A percentile compares a stretch with the other conserved stretches of the same genome.
These are phyloP conservation scores for Backusella tuberculispora DNA, from an alignment of 192 early-diverging fungal genomes.

Conservation along the genomic window DNA sequence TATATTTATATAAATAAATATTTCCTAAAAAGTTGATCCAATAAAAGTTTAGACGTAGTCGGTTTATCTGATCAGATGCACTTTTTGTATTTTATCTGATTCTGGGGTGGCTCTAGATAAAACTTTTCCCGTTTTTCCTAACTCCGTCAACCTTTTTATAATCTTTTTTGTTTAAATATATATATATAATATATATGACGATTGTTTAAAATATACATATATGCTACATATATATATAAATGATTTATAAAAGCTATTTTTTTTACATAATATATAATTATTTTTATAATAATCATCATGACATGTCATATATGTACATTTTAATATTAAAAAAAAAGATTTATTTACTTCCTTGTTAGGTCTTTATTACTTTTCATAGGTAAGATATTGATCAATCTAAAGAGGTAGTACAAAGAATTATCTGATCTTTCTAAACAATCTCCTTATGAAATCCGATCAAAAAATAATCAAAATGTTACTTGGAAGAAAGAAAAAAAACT, in stretches of 20 bases:
- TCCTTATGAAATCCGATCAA: neutral
- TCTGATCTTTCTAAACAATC: neutral
- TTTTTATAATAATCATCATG: neutral
- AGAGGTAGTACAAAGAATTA: neutral
- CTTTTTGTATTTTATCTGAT: neutral
- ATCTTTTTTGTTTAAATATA: neutral
- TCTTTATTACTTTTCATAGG: slow-evolving; percentile 7
- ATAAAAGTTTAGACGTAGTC: neutral
- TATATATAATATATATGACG: too few relatives aligned
- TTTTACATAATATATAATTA: neutral
- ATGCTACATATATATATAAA: neutral
- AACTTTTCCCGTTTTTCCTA: neutral
- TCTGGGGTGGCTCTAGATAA: neutral
- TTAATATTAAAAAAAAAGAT: neutral
- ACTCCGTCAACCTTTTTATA: neutral
- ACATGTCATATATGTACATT: neutral
- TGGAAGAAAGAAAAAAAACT: neutral
- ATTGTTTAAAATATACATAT: too few relatives aligned
- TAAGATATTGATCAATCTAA: neutral
- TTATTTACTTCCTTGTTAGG: neutral
- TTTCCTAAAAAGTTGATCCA: neutral
- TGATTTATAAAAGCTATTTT: neutral
- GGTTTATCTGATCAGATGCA: slow-evolving; percentile 8
- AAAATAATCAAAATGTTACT: too few relatives aligned
- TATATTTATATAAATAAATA: too few relatives aligned